Conservation (phyloP, 192 early-diverging fungal species). For the Irineochytrium annulatum region DNA sequence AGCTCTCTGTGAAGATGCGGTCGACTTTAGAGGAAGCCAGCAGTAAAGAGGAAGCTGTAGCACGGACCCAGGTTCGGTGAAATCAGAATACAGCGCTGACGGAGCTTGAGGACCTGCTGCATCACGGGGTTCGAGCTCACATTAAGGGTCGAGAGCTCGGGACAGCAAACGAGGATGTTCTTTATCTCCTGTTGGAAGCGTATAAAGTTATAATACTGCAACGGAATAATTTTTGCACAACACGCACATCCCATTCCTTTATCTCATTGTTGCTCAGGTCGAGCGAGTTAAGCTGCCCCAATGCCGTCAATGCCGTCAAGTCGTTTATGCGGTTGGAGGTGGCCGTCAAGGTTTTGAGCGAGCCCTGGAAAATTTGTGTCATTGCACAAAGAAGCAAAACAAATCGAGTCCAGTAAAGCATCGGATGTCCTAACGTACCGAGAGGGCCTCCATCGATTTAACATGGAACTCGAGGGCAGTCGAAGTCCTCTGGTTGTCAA, state of each 20-base stretch:
- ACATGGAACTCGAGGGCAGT: slow-evolving; percentile 30
- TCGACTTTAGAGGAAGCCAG: neutral
- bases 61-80: slow-evolving; percentile 22
- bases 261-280: slow-evolving; percentile 38
- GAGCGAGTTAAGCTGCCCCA: slow-evolving; percentile 27
- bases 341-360: slow-evolving; percentile 19
- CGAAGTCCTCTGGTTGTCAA: slow-evolving; percentile 41
- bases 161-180: slow-evolving; percentile 18
- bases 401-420: neutral
- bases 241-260: slow-evolving; percentile 28
- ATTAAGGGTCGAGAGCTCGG: slow-evolving; percentile 18
- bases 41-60: neutral
- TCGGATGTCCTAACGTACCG: slow-evolving; percentile 26
- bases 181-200: slow-evolving; percentile 23
- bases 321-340: slow-evolving; percentile 27
- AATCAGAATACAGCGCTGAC: slow-evolving; percentile 39
- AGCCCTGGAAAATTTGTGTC: slow-evolving; percentile 7
- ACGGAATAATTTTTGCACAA: neutral
- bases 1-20: slow-evolving; percentile 9
- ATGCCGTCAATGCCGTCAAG: slow-evolving; percentile 14
- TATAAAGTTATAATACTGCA: neutral
- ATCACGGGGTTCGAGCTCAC: slow-evolving; percentile 25
- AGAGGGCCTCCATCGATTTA: slow-evolving; percentile 27
- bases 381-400: neutral
- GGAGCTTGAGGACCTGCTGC: slow-evolving; percentile 26